Evolutionary conservation across 2,329 filamentous ascomycete species (phyloP), one percentile per base, ranked within the genome.

Genomic region (Colletotrichum lupini): DNA sequence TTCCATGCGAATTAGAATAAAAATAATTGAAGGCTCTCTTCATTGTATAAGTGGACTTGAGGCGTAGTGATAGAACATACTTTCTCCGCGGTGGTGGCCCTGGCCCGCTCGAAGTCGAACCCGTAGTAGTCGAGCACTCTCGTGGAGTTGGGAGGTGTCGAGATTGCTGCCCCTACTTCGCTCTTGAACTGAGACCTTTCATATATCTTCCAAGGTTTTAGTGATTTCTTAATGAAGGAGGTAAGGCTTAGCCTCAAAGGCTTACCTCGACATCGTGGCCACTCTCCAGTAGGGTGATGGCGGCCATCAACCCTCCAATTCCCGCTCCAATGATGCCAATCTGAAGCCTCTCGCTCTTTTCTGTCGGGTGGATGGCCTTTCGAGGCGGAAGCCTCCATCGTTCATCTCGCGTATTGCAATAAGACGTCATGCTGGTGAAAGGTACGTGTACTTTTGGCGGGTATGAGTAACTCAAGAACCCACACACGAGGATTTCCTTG

Each of bases 191-290:
- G 49, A 3, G 61, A 64, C 22, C 35, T 64, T n/a, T 64, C 61
- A 8, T 37, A 64, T 2, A 64, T 64, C 61, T 64, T 3, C 5
- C 14, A 11, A 22, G 5, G 3, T 9, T 5, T 42, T 2, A 60
- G 19, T 3, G 9, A 5, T 4, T 59, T 5, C 11, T 24, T 8
- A 9, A 46, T n/a, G 16, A 26, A 24, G 8, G 46, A 14, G 19
- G 2, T 6, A n/a, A 42, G 6, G 9, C 12, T 0, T 8, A 19
- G n/a, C 8, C 9, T 24, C 11, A 32, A 2, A 6, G n/a, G 16
- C 61, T n/a, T 2, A 64, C 61, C 14, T 64, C 61, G 7, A 64
- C 49, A 28, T 64, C 61, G 19, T 64, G 61, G 16, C 61, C 61
- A 22, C 30, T 56, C 28, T 64, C 49, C n/a, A 64, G 12, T n/a